phyloP scores from a whole-genome alignment of 2,329 filamentous ascomycete species.

The Aspergillus fumigatus region DNA sequence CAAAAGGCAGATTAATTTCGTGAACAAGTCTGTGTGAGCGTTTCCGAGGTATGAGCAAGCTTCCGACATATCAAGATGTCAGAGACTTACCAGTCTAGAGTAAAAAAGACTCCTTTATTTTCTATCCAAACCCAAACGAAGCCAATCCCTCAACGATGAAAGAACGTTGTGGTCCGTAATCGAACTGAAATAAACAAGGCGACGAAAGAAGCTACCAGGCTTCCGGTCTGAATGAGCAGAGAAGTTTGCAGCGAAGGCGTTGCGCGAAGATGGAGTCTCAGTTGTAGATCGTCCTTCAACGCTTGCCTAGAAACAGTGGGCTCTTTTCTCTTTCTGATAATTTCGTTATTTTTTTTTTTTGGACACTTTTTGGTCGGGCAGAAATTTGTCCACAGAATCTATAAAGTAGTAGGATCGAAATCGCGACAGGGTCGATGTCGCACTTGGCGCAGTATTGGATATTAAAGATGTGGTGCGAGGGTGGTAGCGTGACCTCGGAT shows the following conservation, averaged over 20 bases:
- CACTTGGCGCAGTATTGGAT: constrained; percentile 16
- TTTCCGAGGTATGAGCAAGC: constrained; percentile 8
- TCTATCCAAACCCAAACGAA: constrained; percentile 25
- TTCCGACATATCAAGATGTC: not conserved
- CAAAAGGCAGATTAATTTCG: constrained; percentile 19
- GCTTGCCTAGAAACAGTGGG: not conserved
- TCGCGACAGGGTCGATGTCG: constrained; percentile 7
- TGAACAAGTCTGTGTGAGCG: constrained; percentile 24
- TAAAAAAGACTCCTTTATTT: constrained; percentile 17
- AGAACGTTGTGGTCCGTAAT: constrained; percentile 8
- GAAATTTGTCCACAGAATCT: constrained; percentile 11
- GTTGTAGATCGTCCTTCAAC: constrained; percentile 1
- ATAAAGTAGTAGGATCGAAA: constrained; percentile 8
- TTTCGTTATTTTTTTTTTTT: constrained; percentile 7
- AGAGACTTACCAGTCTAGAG: constrained; percentile 32
- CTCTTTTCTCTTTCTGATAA: not conserved
- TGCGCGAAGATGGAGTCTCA: constrained; percentile 14
- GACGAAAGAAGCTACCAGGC: constrained; percentile 26
- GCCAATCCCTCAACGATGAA: constrained; percentile 23
- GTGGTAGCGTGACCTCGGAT: constrained; percentile 31
- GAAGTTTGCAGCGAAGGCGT: constrained; percentile 9
- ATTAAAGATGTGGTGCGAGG: constrained; percentile 6
- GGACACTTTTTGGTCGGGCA: constrained; percentile 3
- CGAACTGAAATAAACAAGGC: constrained; percentile 5
- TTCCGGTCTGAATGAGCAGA: constrained; percentile 16